Evolutionary conservation across 1,284 basidiomycete genomes (phyloP).

Genomic region (Cryptococcus sp.): DNA sequence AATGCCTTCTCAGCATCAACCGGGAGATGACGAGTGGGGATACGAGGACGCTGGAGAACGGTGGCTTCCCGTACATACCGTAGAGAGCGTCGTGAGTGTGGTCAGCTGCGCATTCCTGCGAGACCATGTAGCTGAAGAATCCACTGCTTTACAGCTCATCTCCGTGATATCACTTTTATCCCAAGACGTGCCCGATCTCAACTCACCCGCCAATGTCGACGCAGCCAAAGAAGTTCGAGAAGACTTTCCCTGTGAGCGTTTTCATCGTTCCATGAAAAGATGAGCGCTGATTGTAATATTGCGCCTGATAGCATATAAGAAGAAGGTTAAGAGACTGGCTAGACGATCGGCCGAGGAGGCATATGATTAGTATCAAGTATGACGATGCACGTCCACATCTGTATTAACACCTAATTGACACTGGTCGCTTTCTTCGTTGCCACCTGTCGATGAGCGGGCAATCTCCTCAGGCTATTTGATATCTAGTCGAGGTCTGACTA

Average conservation of each 20-base stretch:
- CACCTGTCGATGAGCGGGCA: too few species aligned
- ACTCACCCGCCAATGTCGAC: slow-evolving; percentile 96
- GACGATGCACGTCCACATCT: too few species aligned
- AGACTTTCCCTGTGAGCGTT: slow-evolving; percentile 63
- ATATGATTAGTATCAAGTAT: slow-evolving; percentile 59
- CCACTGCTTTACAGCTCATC: slow-evolving; percentile 65
- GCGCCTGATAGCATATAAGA: slow-evolving; percentile 68
- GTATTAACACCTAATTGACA: background rate
- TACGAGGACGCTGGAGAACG: slow-evolving; percentile 97
- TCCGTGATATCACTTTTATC: slow-evolving; percentile 96
- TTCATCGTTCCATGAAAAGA: background rate
- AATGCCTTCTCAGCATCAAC: slow-evolving; percentile 66
- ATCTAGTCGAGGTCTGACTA: too few species aligned
- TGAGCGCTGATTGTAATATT: slow-evolving; percentile 2
- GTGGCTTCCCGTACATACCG: slow-evolving; percentile 96
- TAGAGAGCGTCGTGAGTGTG: slow-evolving; percentile 88
- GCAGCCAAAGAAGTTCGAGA: slow-evolving; percentile 88
- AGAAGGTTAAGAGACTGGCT: slow-evolving; percentile 85
- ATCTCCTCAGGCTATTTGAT: too few species aligned
- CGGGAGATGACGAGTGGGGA: slow-evolving; percentile 96
- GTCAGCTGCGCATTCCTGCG: background rate
- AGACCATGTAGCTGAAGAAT: background rate
- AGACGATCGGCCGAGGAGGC: slow-evolving; percentile 83
- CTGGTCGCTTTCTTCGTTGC: background rate
- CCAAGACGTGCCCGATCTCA: slow-evolving; percentile 86